Evolutionary conservation across 345 rosid species (phyloP), one percentile per base, ranked within the genome.

Genomic region (Dipteronia sinensis): DNA sequence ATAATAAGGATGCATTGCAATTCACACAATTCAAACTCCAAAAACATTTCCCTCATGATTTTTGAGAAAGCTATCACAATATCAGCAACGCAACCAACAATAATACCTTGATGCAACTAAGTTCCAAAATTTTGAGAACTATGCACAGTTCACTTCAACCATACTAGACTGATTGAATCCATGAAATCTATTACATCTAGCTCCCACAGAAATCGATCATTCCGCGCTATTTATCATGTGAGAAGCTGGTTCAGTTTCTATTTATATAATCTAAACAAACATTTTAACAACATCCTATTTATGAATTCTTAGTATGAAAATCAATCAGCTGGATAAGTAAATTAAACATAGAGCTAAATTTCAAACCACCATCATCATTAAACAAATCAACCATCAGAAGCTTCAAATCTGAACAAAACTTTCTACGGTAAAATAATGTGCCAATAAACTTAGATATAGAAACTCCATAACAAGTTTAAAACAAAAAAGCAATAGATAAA

Each of bases 371-470:
- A 8, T 49, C 20, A 8, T 49, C 20, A 34, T 65, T 51, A 65
- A 75, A 38, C 53, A 75, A 59, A 59, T 59, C 17, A 31, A 22
- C 20, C 74, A 40, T 22, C 66, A 1, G 7, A 70, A 0, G 27
- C 27, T 58, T 69, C 42, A 69, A 79, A 74, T 4, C 55, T 62
- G 51, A 75, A 7, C 82, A 69, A 75, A 51, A 70, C 58, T 64
- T 69, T 20, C 76, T 0, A 75, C 53, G 22, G 38, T 67, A 63
- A 77, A 49, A 63, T 62, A 49, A 63, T 62, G 70, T 29, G 10
- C 27, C 2, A n/a, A 27, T 16, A 10, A 12, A 16, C 56, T 74
- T 12, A 8, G 38, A 77, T 34, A 27, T 77, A 71, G 3, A 19
- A 58, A 1, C 9, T 23, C 20, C 27, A 15, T 47, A 27, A 72